Evolutionary conservation across 306 rosid species (phyloP).

Genomic region (Gynostemma pentaphyllum): DNA sequence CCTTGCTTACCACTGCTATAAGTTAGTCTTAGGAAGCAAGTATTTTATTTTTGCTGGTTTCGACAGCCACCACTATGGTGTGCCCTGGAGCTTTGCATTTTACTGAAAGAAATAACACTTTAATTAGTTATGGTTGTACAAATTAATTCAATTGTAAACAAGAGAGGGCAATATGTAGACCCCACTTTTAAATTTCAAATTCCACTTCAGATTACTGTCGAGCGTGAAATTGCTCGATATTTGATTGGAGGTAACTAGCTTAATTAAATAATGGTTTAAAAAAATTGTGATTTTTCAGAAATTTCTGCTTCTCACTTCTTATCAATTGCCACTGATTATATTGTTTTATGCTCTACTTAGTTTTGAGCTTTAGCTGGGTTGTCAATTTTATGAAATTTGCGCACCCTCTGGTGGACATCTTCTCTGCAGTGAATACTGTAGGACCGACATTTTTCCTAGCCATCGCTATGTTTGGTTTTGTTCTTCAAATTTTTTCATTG

Average conservation of each 20-base stretch:
- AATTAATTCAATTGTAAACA: conserved; percentile 43
- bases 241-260: conserved; percentile 56
- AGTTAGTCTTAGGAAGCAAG: too few species aligned
- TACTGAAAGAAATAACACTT: conserved; percentile 29
- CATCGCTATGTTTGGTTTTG: conserved; percentile 80
- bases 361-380: conserved; percentile 57
- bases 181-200: conserved; percentile 57
- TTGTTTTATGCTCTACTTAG: conserved; percentile 26
- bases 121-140: conserved; percentile 75
- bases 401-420: conserved; percentile 43
- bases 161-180: conserved; percentile 45
- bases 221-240: conserved; percentile 76
- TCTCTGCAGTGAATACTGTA: conserved; percentile 25
- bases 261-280: neutral
- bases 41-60: too few species aligned
- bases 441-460: conserved; percentile 78
- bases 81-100: conserved; percentile 82
- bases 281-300: neutral
- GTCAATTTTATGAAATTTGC: conserved; percentile 61
- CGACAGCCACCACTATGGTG: too few species aligned
- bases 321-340: neutral
- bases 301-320: neutral
- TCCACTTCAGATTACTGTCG: conserved; percentile 85
- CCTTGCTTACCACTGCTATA: too few species aligned
- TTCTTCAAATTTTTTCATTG: conserved; percentile 67